phyloP scores from a whole-genome alignment of 306 rosid genomes.

The Fagus crenata region DNA sequence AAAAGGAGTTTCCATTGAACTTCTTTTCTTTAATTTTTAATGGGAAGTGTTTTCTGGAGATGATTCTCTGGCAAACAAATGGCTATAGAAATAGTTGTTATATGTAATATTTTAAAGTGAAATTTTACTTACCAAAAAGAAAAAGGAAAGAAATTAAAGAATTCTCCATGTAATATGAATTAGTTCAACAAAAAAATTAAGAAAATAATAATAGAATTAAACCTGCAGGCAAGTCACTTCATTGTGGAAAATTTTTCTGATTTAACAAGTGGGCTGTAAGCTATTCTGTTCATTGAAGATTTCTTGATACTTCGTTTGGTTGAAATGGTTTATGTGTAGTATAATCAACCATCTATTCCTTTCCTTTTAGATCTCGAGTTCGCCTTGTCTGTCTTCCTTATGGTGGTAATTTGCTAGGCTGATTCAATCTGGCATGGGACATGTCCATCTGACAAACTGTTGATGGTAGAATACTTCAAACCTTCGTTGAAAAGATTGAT shows the following conservation, averaged over 20 bases:
- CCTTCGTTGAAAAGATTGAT: neutral
- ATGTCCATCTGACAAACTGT: neutral
- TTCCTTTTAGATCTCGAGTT: too few species aligned
- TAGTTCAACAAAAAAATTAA: neutral
- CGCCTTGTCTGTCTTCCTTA: too few species aligned
- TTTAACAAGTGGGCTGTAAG: neutral
- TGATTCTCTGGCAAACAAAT: neutral
- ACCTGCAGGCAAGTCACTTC: neutral
- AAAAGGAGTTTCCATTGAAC: neutral
- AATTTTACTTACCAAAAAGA: neutral
- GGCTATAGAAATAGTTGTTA: neutral
- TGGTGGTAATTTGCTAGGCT: neutral
- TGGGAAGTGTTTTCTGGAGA: neutral
- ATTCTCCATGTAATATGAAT: neutral
- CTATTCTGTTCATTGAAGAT: neutral
- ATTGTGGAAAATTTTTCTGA: neutral
- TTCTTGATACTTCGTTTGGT: neutral
- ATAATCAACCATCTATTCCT: neutral
- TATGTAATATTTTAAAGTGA: neutral
- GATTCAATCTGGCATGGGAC: neutral
- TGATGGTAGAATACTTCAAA: neutral
- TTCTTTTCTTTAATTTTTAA: neutral
- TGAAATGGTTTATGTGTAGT: neutral
- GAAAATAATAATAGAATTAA: neutral
- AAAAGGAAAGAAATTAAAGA: neutral